phyloP scores from a whole-genome alignment of 345 rosid genomes.

The Syzygium oleosum region DNA sequence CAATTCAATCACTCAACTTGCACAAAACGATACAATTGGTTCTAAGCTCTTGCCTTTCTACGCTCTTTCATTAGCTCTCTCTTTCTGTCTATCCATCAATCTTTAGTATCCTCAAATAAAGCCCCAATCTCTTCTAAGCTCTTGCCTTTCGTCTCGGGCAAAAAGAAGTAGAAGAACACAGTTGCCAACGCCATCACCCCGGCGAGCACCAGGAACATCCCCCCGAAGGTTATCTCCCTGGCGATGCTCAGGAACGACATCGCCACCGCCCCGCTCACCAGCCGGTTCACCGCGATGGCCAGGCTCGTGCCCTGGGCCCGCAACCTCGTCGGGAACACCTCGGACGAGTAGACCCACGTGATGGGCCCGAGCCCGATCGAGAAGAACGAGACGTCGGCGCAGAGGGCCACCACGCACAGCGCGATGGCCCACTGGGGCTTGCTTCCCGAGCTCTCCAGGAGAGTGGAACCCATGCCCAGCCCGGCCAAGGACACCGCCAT shows the following conservation, averaged over 20 bases:
- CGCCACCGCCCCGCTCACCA: slow-evolving; percentile 54
- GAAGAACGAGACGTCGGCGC: slow-evolving; percentile 49
- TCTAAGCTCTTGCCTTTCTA: not conserved
- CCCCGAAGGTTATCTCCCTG: slow-evolving; percentile 36
- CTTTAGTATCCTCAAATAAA: slow-evolving; percentile 30
- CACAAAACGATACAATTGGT: not conserved
- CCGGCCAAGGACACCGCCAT: slow-evolving; percentile 35
- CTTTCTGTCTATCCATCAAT: not conserved
- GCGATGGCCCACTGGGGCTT: slow-evolving; percentile 41
- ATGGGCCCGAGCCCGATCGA: slow-evolving; percentile 72
- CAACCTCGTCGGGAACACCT: slow-evolving; percentile 53
- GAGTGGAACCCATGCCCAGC: slow-evolving; percentile 37
- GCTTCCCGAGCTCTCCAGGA: slow-evolving; percentile 11
- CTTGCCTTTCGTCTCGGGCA: slow-evolving; percentile 67
- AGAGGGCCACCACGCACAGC: slow-evolving; percentile 32
- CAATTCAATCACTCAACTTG: not conserved
- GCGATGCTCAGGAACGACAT: slow-evolving; percentile 50
- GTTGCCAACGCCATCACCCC: slow-evolving; percentile 36
- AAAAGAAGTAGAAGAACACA: slow-evolving; percentile 32
- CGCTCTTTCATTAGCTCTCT: not conserved
- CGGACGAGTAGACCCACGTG: slow-evolving; percentile 70
- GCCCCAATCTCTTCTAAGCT: slow-evolving; percentile 43
- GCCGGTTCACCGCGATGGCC: slow-evolving; percentile 54
- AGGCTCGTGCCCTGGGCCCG: slow-evolving; percentile 68
- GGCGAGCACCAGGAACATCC: slow-evolving; percentile 40